Percentiles rank a stretch among this genome's conserved stretches.
These are phyloP conservation scores for Tetradesmus lagerheimii DNA, from an alignment of 139 green algal species.

Conservation along the genomic window DNA sequence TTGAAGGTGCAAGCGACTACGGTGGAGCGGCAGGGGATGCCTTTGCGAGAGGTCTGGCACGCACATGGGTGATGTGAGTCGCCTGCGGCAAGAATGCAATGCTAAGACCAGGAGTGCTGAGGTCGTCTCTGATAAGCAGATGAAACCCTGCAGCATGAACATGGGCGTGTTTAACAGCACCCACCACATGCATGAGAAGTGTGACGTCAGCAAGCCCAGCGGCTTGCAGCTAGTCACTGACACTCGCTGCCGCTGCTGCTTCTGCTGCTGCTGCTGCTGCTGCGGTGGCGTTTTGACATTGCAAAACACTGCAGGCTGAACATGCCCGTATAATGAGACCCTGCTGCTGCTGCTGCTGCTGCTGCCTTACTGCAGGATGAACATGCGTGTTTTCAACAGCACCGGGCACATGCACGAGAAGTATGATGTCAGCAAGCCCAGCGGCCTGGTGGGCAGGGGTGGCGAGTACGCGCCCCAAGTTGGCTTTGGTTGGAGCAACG, in stretches of 20 bases:
- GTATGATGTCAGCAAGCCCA: conserved; percentile 57
- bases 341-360: not conserved
- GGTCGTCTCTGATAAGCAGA: too few species aligned
- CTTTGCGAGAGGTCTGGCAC: conserved; percentile 63
- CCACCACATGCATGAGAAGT: conserved; percentile 85
- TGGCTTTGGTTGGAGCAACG: conserved; percentile 94
- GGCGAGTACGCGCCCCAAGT: conserved; percentile 76
- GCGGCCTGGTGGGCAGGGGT: conserved; percentile 55
- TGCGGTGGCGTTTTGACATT: not conserved
- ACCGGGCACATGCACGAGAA: conserved; percentile 84
- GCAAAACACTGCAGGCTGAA: conserved; percentile 14
- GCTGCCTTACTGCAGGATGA: not conserved
- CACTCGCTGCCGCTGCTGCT: not conserved
- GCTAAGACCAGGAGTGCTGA: too few species aligned
- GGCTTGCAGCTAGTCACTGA: conserved; percentile 49
- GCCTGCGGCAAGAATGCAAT: too few species aligned
- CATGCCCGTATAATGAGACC: too few species aligned
- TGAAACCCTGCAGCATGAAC: conserved; percentile 54
- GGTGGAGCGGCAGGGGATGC: conserved; percentile 45
- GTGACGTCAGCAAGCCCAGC: conserved; percentile 53
- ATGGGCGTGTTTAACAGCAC: conserved; percentile 43
- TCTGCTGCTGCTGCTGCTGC: not conserved
- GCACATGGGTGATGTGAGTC: conserved; percentile 62
- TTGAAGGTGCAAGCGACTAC: conserved; percentile 51
- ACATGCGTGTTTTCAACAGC: conserved; percentile 33